Conservation (phyloP, 1,284 basidiomycete genomes). For the Heterobasidion occidentale region DNA sequence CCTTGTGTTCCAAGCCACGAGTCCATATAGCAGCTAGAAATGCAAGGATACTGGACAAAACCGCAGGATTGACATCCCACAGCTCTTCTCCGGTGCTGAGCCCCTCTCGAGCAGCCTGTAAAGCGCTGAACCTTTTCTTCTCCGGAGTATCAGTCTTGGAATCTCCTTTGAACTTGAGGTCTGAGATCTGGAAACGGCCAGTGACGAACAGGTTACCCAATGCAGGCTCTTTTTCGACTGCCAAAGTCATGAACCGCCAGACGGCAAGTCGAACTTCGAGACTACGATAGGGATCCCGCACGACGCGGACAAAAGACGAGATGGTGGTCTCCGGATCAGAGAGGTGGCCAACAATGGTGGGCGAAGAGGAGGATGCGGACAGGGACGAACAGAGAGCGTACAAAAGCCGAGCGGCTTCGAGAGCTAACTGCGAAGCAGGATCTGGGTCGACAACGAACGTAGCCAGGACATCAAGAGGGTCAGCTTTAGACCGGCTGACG, state of each 20-base stretch:
- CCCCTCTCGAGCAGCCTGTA: slow-evolving; percentile 60
- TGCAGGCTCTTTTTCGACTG: slow-evolving; percentile 84
- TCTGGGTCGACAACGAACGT: slow-evolving; percentile 56
- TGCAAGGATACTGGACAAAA: slow-evolving; percentile 68
- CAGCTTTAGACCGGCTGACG: slow-evolving; percentile 36
- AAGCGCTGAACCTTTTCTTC: slow-evolving; percentile 36
- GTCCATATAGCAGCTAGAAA: slow-evolving; percentile 83
- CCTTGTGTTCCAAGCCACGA: slow-evolving; percentile 71
- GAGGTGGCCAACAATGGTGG: slow-evolving; percentile 67
- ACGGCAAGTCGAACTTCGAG: slow-evolving; percentile 60
- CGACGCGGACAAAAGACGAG: slow-evolving; percentile 51
- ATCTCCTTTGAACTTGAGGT: slow-evolving; percentile 31
- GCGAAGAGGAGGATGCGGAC: slow-evolving; percentile 44
- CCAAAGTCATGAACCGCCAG: slow-evolving; percentile 80
- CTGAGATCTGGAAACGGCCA: slow-evolving; percentile 54
- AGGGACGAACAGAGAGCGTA: slow-evolving; percentile 61
- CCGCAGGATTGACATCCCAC: slow-evolving; percentile 69
- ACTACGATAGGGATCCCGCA: slow-evolving; percentile 68
- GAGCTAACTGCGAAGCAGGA: slow-evolving; percentile 47
- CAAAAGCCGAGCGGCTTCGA: slow-evolving; percentile 60
- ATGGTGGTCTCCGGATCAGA: slow-evolving; percentile 64
- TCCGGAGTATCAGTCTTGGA: slow-evolving; percentile 13
- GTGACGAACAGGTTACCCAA: slow-evolving; percentile 78
- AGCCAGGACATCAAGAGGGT: slow-evolving; percentile 68
- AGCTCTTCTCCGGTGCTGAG: slow-evolving; percentile 63